Evolutionary conservation across 345 rosid genomes (phyloP), one percentile per base, ranked within the genome.

Genomic region (Citrus hindsii): DNA sequence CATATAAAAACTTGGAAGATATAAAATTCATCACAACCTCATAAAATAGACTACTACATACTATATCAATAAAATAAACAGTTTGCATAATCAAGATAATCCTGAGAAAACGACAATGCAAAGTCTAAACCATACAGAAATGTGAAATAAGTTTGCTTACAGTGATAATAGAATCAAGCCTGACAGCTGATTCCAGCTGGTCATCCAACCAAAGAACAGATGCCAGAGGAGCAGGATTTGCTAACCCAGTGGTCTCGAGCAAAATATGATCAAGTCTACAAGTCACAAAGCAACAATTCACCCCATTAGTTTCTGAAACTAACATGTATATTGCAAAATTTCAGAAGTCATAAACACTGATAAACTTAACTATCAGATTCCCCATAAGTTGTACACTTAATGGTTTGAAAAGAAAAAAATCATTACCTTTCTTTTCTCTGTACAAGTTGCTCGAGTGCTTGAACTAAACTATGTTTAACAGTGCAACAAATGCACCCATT

Each of bases 201-300:
- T 93, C 99, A 82, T 92, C 99, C 90, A 93, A 82, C 99, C 98
- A 95, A 81, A 96, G 98, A 56, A 96, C 82, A 71, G 98, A 92
- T 9, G 99, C 98, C 70, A 92, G 78, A 28, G 98, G 98, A 83
- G 95, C 99, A 18, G 99, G 98, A 80, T 96, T 96, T 0, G 97
- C 99, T 76, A 96, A 86, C 76, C 99, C 98, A n/a, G 99, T 93
- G n/a, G 98, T 96, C 90, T 93, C 98, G 62, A 96, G 83, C 79
- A 96, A 83, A 76, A 96, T 96, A 80, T 93, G 98, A 88, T 96
- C 99, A 58, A 93, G 94, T 81, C 97, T 92, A 75, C 78, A 76
- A 32, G 14, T 51, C 75, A 73, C 58, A 71, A 72, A 74, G 56
- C 58, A 78, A 58, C 60, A 71, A 46, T 61, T 33, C 42, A 79